These are phyloP conservation scores for Diversispora eburnea DNA, from an alignment of 192 early-diverging fungal genomes.

Conservation along the genomic window DNA sequence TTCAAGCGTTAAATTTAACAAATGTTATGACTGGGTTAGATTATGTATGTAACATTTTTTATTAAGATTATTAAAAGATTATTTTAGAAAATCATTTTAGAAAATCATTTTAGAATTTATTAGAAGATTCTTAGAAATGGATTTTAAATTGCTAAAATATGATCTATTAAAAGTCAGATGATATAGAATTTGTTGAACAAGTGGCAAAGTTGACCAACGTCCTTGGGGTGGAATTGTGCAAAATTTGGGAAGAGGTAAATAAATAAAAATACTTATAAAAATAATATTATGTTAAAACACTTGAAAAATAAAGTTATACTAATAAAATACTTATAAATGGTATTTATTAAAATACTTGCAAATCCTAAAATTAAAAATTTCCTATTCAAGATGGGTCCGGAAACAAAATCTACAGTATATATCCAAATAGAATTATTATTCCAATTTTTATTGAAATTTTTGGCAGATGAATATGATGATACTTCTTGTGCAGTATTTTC, in stretches of 20 bases:
- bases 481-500: conserved; percentile 71
- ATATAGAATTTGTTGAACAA: conserved; percentile 65
- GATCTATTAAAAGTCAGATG: conserved; percentile 24
- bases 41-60: conserved; percentile 34
- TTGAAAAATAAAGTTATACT: no score
- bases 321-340: no score
- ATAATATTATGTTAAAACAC: no score
- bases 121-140: no score
- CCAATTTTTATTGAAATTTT: conserved; percentile 73
- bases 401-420: conserved; percentile 52
- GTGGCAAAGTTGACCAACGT: conserved; percentile 70
- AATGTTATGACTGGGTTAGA: conserved; percentile 44
- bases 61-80: no score
- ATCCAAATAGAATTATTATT: conserved; percentile 70
- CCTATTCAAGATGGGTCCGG: conserved; percentile 28
- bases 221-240: conserved; percentile 70
- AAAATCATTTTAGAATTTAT: no score
- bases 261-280: not conserved
- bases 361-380: no score
- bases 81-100: no score
- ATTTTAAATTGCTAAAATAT: no score
- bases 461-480: conserved; percentile 82
- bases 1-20: conserved; percentile 68
- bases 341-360: no score
- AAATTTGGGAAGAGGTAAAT: conserved; percentile 52